Evolutionary conservation across 2,329 filamentous ascomycete species (phyloP).

Genomic region (Ophiostoma sp.): DNA sequence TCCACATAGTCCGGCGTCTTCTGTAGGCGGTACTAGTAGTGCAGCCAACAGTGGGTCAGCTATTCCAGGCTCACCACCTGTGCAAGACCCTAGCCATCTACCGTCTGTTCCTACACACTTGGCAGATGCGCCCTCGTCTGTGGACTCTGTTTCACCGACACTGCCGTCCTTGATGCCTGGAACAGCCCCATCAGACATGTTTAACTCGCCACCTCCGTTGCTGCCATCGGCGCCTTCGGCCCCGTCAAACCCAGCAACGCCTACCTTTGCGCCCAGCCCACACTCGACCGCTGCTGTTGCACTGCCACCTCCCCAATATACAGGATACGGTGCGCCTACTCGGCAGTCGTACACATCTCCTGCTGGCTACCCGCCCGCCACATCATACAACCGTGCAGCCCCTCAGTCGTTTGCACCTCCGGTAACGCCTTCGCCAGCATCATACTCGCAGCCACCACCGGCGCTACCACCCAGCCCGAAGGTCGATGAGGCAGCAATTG

Average conservation of each 20-base stretch:
- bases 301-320: constrained; percentile 29
- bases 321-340: constrained; percentile 30
- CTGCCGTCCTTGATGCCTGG: not conserved
- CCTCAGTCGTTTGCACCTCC: constrained; percentile 10
- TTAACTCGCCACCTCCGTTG: not conserved
- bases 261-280: constrained; percentile 19
- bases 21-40: constrained; percentile 29
- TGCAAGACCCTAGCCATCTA: not conserved
- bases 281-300: constrained; percentile 3
- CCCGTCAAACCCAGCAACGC: constrained; percentile 14
- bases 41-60: not conserved
- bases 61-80: not conserved
- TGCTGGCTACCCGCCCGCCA: constrained; percentile 19
- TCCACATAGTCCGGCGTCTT: constrained; percentile 37
- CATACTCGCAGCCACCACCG: not conserved
- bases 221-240: constrained; percentile 12
- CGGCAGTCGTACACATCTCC: constrained; percentile 27
- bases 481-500: constrained; percentile 63
- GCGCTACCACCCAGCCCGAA: constrained; percentile 24
- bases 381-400: not conserved
- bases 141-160: not conserved
- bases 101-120: not conserved
- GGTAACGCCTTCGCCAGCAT: not conserved
- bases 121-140: too few species aligned
- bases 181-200: not conserved